These are phyloP conservation scores for Malassezia furfur DNA, from an alignment of 1,284 basidiomycete species.

Conservation along the genomic window DNA sequence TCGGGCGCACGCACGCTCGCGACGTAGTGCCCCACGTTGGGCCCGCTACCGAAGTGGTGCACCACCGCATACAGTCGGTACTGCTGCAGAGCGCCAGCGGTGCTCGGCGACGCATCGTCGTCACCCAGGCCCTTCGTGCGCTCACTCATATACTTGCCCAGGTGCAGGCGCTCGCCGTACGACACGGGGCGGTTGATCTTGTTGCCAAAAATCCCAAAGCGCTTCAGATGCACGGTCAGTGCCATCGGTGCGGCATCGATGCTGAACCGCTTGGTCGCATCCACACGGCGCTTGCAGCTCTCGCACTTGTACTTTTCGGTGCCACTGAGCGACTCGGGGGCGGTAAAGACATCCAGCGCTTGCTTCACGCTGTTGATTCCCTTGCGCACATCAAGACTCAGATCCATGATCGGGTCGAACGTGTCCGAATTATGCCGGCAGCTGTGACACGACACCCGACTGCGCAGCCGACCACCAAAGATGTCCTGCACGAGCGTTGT, in stretches of 20 bases:
- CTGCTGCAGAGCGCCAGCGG: constrained; percentile 52
- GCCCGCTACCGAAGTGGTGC: constrained; percentile 80
- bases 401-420: constrained; percentile 85
- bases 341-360: constrained; percentile 72
- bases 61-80: constrained; percentile 88
- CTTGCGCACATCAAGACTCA: constrained; percentile 55
- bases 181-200: constrained; percentile 61
- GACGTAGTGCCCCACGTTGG: constrained; percentile 92
- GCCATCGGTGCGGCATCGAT: constrained; percentile 77
- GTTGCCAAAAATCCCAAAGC: constrained; percentile 74
- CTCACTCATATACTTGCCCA: constrained; percentile 75
- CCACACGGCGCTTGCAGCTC: constrained; percentile 78
- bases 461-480: constrained; percentile 84
- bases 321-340: constrained; percentile 72
- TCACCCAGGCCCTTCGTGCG: constrained; percentile 13
- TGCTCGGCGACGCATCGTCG: constrained; percentile 22
- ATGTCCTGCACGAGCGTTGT: constrained; percentile 88
- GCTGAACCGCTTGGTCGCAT: constrained; percentile 77
- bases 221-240: constrained; percentile 93
- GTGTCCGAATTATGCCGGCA: constrained; percentile 89
- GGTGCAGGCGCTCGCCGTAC: constrained; percentile 68
- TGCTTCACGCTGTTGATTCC: constrained; percentile 60
- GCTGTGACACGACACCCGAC: constrained; percentile 76
- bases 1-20: constrained; percentile 68
- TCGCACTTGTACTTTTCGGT: constrained; percentile 97